These are phyloP conservation scores for Rhodosorus marinus DNA, from an alignment of 23 red algal species.

Conservation along the genomic window DNA sequence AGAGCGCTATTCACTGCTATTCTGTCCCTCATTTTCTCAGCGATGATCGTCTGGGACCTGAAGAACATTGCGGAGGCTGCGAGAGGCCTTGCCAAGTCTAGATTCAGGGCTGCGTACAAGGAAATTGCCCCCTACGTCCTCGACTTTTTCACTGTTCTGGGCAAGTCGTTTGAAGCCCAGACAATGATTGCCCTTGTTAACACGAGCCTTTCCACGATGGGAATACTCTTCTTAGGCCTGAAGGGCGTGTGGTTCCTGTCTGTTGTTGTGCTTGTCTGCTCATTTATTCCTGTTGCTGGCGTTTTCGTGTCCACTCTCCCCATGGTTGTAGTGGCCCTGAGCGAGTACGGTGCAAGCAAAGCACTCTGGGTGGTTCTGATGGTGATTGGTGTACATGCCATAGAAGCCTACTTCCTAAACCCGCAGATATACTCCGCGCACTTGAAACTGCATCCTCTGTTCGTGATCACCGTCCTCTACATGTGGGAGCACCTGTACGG, in stretches of 20 bases:
- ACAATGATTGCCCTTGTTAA: constrained; percentile 89
- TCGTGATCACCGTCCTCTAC: constrained; percentile 83
- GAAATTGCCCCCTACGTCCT: constrained; percentile 63
- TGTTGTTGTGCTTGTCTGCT: constrained; percentile 68
- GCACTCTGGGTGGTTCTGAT: constrained; percentile 59
- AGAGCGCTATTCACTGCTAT: constrained; percentile 70
- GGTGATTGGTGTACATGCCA: constrained; percentile 74
- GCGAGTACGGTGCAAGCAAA: constrained; percentile 62
- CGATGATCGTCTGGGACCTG: constrained; percentile 94
- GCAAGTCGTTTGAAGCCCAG: constrained; percentile 91
- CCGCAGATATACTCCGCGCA: constrained; percentile 93
- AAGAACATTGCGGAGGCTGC: constrained; percentile 28
- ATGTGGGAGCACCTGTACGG: constrained; percentile 78
- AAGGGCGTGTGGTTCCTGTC: constrained; percentile 77
- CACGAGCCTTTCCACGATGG: constrained; percentile 61
- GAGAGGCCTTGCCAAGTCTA: constrained; percentile 23
- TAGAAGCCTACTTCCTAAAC: constrained; percentile 84
- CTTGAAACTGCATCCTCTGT: constrained; percentile 67
- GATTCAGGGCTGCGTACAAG: constrained; percentile 35
- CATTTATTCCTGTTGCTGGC: constrained; percentile 89
- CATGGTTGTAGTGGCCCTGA: constrained; percentile 70
- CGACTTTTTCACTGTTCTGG: constrained; percentile 67
- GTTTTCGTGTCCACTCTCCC: constrained; percentile 87
- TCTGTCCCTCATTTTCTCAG: constrained; percentile 68
- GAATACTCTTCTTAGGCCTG: constrained; percentile 46